phyloP scores from a whole-genome alignment of 2,329 filamentous ascomycete genomes.

The Botrytis porri region DNA sequence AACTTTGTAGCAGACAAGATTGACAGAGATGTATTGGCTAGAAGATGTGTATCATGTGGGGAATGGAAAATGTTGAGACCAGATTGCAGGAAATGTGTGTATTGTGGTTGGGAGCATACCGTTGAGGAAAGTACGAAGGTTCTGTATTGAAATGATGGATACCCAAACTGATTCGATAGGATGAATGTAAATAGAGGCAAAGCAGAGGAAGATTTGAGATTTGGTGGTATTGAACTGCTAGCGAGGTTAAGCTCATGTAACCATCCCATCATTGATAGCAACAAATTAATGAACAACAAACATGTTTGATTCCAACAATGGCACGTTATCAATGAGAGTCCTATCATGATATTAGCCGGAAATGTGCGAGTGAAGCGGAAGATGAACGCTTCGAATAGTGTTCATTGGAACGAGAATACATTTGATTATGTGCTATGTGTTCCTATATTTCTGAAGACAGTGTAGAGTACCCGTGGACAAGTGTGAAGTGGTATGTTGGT shows the following conservation, averaged over 20 bases:
- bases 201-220: background rate
- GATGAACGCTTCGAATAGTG: background rate
- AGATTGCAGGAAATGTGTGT: conserved; percentile 21
- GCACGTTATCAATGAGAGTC: background rate
- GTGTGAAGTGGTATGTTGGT: background rate
- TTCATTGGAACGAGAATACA: accelerated
- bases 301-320: background rate
- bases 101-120: conserved; percentile 20
- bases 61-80: conserved; percentile 24
- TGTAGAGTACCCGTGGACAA: background rate
- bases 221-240: background rate
- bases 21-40: conserved; percentile 22
- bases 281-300: background rate
- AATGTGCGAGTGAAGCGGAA: background rate
- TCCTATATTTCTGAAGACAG: background rate
- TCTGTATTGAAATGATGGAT: background rate
- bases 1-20: conserved; percentile 18
- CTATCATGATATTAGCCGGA: background rate
- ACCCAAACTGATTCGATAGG: background rate
- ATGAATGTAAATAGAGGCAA: background rate
- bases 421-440: background rate
- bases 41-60: conserved; percentile 17
- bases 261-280: background rate
- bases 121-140: conserved; percentile 20
- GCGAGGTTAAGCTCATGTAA: background rate